Conservation (phyloP, 2,329 filamentous ascomycete species). For the Colletotrichum limetticola region DNA sequence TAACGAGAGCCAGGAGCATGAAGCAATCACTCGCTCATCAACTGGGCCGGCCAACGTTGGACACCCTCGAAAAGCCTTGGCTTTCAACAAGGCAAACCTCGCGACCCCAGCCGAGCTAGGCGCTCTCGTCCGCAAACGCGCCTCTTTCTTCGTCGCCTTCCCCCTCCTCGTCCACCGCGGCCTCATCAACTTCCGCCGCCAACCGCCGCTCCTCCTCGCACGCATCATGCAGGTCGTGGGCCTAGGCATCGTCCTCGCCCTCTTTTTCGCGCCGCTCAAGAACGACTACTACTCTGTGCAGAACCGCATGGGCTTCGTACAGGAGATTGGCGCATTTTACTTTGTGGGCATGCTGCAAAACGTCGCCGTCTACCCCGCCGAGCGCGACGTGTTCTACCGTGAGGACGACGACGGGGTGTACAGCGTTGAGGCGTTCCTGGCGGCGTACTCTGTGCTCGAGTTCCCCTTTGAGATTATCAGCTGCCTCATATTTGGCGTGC, state of each 20-base stretch:
- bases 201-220: constrained; percentile 72
- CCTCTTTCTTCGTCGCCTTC: constrained; percentile 71
- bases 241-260: constrained; percentile 69
- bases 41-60: constrained; percentile 31
- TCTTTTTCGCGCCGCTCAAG: constrained; percentile 78
- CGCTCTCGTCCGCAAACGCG: constrained; percentile 71
- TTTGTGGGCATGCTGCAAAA: constrained; percentile 85
- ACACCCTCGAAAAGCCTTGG: constrained; percentile 48
- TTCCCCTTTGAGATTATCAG: constrained; percentile 77
- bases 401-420: constrained; percentile 82
- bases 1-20: constrained; percentile 37
- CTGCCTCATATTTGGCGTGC: constrained; percentile 72
- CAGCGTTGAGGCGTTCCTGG: constrained; percentile 75
- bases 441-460: constrained; percentile 76
- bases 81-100: constrained; percentile 56
- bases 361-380: constrained; percentile 77
- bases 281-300: constrained; percentile 77
- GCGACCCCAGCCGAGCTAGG: constrained; percentile 79
- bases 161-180: constrained; percentile 76
- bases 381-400: constrained; percentile 81
- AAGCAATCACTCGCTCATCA: neutral
- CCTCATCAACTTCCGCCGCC: constrained; percentile 74
- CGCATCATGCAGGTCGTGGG: constrained; percentile 75
- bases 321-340: constrained; percentile 77
- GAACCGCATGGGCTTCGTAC: constrained; percentile 78